Evolutionary conservation across 148 eudicot genomes (phyloP).

Genomic region (Linanthus parryae): DNA sequence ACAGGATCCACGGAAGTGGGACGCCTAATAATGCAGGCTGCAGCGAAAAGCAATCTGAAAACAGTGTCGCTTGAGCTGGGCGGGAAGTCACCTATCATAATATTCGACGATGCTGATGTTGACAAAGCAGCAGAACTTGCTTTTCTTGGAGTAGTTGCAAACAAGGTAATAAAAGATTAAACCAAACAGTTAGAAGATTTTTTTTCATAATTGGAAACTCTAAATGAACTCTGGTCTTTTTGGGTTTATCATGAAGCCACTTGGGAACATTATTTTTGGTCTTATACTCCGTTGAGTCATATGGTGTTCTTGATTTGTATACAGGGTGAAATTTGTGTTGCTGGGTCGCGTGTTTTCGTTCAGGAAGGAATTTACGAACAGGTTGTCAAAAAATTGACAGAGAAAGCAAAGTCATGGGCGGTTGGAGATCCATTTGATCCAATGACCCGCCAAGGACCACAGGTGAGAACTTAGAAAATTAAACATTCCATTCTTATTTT

Average conservation of each 20-base stretch:
- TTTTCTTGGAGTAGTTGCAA: conserved; percentile 34
- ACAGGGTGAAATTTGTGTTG: conserved; percentile 83
- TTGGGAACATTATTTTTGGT: too few relatives aligned
- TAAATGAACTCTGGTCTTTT: too few relatives aligned
- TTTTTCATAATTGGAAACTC: too few relatives aligned
- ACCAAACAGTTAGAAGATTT: too few relatives aligned
- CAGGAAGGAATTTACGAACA: conserved; percentile 84
- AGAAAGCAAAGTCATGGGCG: conserved; percentile 53
- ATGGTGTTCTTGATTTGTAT: neutral
- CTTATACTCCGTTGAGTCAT: too few relatives aligned
- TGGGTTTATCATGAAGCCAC: too few relatives aligned
- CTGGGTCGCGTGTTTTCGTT: conserved; percentile 66
- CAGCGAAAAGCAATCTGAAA: conserved; percentile 77
- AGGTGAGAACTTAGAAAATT: conserved; percentile 25
- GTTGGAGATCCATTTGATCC: conserved; percentile 86
- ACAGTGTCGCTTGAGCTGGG: conserved; percentile 70
- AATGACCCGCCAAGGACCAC: conserved; percentile 67
- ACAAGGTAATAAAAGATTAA: conserved; percentile 47
- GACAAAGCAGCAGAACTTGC: conserved; percentile 51
- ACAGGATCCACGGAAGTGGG: conserved; percentile 83
- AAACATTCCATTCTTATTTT: too few relatives aligned
- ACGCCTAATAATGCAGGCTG: conserved; percentile 62
- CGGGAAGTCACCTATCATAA: conserved; percentile 74
- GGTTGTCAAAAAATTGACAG: conserved; percentile 37
- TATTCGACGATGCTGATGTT: conserved; percentile 77